Percentiles rank a stretch among this genome's conserved stretches.
Conservation (phyloP, 1,284 basidiomycete genomes). For the Tylopilus microsporus region DNA sequence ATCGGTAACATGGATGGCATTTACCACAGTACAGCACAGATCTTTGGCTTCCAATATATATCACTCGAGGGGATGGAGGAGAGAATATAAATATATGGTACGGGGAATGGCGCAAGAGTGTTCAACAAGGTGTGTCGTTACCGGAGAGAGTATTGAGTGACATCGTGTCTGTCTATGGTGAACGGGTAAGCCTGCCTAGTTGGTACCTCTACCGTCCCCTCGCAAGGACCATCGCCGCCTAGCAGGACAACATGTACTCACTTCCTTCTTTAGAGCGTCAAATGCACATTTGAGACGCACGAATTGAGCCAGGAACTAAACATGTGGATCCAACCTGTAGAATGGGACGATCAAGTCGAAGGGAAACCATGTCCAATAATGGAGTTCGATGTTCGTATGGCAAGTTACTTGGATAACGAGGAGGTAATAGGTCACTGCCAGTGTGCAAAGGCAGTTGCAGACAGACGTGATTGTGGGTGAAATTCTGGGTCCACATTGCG, state of each 20-base stretch:
- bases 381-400: constrained; percentile 38
- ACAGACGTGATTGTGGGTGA: constrained; percentile 38
- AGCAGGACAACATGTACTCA: background rate
- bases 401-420: constrained; percentile 33
- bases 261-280: constrained; percentile 43
- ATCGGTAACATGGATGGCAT: constrained; percentile 98
- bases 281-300: constrained; percentile 55
- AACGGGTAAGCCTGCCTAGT: constrained; percentile 44
- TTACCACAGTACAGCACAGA: constrained; percentile 86
- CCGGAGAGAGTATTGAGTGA: constrained; percentile 70
- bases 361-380: constrained; percentile 35
- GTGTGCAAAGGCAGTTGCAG: constrained; percentile 35
- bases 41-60: constrained; percentile 96
- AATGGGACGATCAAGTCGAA: constrained; percentile 39
- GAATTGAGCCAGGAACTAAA: constrained; percentile 44
- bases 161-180: constrained; percentile 60
- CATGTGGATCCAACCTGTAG: constrained; percentile 63
- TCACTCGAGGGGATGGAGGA: constrained; percentile 85
- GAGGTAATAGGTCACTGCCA: too few species aligned
- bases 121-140: constrained; percentile 72
- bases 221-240: background rate
- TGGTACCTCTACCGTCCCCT: background rate
- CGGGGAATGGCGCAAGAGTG: constrained; percentile 61
- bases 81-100: constrained; percentile 55
- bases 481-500: background rate